Evolutionary conservation across 768 basidiomycete species (phyloP), one percentile per base, ranked within the genome.

Genomic region (Podaxis mareebaensis): DNA sequence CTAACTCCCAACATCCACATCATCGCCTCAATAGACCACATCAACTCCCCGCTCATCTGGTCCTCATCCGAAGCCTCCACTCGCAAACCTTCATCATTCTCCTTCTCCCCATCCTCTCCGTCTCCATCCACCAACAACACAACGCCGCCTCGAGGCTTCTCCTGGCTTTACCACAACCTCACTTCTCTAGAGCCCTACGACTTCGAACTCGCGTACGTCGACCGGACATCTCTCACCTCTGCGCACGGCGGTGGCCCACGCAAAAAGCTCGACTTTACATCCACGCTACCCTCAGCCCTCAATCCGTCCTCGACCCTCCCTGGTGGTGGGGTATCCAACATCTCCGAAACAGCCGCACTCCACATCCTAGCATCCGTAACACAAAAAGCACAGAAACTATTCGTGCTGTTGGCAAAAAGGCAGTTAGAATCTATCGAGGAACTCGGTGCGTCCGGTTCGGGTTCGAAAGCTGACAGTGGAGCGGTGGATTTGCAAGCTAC

Each of bases 321-420:
- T 1, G 49, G 49, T 11, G 57, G 57, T 8, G 57, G 57, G 15
- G 6, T 33, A 33, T 75, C 77, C 0, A 78, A 78, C 10, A 81
- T 95, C 79, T 88, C 89, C 61, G 90, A 95, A 79, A 85, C 88
- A 26, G 86, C 89, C 12, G 33, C 94, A 22, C 74, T 85, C 28
- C 93, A 95, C 64, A 88, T 98, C 66, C 81, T 99, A 11, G 88
- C 88, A 8, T 90, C 91, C 2, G 95, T 99, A 33, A 95, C 93
- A 1, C 85, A 89, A 54, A 93, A 92, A 67, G 94, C 96, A 3
- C 87, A 90, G 72, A 89, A 90, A 71, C 75, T 98, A 4, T 96
- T 98, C 75, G 73, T 75, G 30, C 78, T 93, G 8, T 83, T 99
- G 36, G 89, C 85, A 0, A 77, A 76, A 51, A 83, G 78, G 58